Evolutionary conservation across 176 grass and related monocot genomes (phyloP).

Genomic region (Musa schizocarpa): DNA sequence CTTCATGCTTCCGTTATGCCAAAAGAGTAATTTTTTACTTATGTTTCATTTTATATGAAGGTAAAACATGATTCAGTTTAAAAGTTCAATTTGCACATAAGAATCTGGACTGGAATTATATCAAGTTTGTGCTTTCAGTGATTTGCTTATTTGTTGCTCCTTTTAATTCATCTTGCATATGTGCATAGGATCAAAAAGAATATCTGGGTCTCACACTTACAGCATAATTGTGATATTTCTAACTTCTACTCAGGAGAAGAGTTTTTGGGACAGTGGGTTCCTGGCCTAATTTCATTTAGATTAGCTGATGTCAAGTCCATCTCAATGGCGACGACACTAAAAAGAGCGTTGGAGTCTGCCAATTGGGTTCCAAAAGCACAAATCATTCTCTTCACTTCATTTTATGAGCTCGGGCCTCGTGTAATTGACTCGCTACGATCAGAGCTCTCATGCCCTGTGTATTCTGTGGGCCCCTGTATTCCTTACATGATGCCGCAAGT

Average conservation of each 20-base stretch:
- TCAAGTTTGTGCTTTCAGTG: too few species aligned
- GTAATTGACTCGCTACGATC: constrained; percentile 22
- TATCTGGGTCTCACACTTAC: neutral
- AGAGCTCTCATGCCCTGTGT: constrained; percentile 18
- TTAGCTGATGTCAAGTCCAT: constrained; percentile 18
- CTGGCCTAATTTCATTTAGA: constrained; percentile 10
- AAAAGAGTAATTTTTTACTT: too few species aligned
- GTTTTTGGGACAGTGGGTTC: constrained; percentile 23
- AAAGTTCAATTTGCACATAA: too few species aligned
- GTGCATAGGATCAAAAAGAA: too few species aligned
- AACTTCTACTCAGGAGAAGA: constrained; percentile 10
- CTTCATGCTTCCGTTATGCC: too few species aligned
- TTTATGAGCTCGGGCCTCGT: constrained; percentile 32
- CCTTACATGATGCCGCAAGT: constrained; percentile 22
- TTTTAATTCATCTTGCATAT: too few species aligned
- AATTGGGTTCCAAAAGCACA: constrained; percentile 24
- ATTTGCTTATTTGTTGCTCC: too few species aligned
- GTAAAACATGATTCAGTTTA: too few species aligned
- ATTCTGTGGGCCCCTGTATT: constrained; percentile 37
- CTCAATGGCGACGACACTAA: neutral
- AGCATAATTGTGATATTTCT: neutral
- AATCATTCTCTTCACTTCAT: constrained; percentile 41
- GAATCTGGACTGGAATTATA: too few species aligned
- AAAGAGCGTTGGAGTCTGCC: neutral
- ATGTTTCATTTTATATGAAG: too few species aligned